Base-by-base conservation (phyloP, 495 filamentous ascomycete species). In the Xylaria telfairii region DNA sequence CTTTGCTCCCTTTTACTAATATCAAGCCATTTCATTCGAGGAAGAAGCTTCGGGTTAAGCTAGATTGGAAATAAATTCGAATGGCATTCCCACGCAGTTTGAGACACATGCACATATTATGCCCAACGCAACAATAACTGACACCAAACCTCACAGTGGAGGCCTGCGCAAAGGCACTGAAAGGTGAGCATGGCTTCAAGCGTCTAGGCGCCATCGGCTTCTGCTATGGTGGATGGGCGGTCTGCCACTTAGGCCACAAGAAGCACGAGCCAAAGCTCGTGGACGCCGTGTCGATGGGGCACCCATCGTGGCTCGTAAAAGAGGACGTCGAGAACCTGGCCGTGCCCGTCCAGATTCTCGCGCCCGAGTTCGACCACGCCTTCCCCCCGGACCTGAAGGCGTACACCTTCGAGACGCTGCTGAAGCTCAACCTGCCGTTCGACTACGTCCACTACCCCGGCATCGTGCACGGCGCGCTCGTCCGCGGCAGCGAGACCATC, bases 151-250 rank as follows among this genome's bases (percentile, higher is more conserved):
- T 30, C 54, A 21, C 56, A 69, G 67, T 90, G 49, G 74, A 87
- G 57, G 83, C 73, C 0, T 85, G 77, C 47, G 87, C 88, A 0
- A 72, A 77, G 68, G 77, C 78, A 0, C 78, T 91, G 24, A 81
- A 82, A 6, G 41, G 39, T 7, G 65, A 80, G 34, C 81, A 83
- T 74, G 76, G 76, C 44, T 69, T 53, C 67, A 63, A 69, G 67
- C 81, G 78, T 47, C 70, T 90, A 42, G 88, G 81, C 9, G 88
- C 87, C 2, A 77, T 90, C 24, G 89, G 89, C 4, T 90, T 84
- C 76, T 91, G 90, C 80, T 91, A 81, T 61, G 88, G 89, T 62
- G 88, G 87, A 1, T 90, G 87, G 88, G 87, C 82, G 0, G 81
- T 82, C 30, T 85, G 87, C 74, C 76, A 83, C 46, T 79, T 90